Evolutionary conservation across 2,329 filamentous ascomycete species (phyloP).

Genomic region (Claviceps sorghi): DNA sequence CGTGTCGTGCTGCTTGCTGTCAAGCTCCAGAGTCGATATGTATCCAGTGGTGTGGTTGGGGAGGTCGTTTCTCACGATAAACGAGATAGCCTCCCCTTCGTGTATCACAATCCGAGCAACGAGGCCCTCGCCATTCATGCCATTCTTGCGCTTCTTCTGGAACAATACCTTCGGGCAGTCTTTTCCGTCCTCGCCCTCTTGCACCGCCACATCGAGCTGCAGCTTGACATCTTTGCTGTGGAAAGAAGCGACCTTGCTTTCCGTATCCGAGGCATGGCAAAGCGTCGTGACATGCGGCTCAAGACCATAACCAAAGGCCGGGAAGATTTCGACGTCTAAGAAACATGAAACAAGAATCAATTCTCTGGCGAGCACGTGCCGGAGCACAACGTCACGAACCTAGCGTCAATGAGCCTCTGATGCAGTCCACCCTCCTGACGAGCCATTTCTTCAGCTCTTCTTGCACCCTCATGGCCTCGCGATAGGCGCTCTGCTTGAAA

Average conservation of each 20-base stretch:
- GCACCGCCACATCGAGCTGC: constrained; percentile 53
- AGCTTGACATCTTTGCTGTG: constrained; percentile 43
- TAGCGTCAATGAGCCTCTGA: constrained; percentile 50
- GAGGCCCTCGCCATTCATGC: constrained; percentile 47
- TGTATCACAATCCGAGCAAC: constrained; percentile 42
- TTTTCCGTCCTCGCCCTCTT: constrained; percentile 31
- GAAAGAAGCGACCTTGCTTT: constrained; percentile 50
- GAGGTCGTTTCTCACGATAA: constrained; percentile 51
- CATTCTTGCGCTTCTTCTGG: constrained; percentile 33
- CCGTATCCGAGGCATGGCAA: constrained; percentile 23
- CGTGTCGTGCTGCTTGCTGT: constrained; percentile 52
- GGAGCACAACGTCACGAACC: constrained; percentile 19
- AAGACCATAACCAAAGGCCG: constrained; percentile 56
- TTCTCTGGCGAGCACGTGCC: background rate
- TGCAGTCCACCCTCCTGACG: constrained; percentile 56
- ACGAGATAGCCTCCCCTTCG: constrained; percentile 55
- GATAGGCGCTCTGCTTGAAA: constrained; percentile 35
- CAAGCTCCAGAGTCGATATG: constrained; percentile 43
- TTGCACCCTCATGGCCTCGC: constrained; percentile 38
- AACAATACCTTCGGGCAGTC: constrained; percentile 40
- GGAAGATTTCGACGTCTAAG: constrained; percentile 53
- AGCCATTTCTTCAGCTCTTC: constrained; percentile 57
- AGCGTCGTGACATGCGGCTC: constrained; percentile 47
- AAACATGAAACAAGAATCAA: background rate
- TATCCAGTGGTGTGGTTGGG: constrained; percentile 40